Evolutionary conservation across 139 green algal genomes (phyloP).

Genomic region (Auxenochlorella pyrenoidosa): DNA sequence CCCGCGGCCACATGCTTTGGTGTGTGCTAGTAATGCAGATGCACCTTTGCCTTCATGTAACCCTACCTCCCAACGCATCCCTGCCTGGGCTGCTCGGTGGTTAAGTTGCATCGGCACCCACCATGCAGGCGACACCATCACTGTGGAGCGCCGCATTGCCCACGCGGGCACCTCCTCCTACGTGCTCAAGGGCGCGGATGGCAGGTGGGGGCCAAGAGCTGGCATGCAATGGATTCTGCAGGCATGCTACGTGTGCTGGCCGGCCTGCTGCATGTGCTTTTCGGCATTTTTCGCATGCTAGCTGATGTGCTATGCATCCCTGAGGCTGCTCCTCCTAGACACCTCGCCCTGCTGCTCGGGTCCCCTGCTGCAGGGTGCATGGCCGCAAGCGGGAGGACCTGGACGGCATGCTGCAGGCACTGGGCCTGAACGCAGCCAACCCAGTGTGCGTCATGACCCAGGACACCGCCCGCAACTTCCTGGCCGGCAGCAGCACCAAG

Average conservation of each 20-base stretch:
- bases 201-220: slow-evolving; percentile 6
- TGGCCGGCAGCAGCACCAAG: slow-evolving; percentile 51
- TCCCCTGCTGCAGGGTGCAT: slow-evolving; percentile 2
- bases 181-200: slow-evolving; percentile 30
- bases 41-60: too few species aligned
- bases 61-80: too few species aligned
- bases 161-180: slow-evolving; percentile 1
- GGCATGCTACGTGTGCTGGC: too few species aligned
- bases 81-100: too few species aligned
- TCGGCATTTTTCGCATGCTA: too few species aligned
- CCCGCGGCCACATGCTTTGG: too few species aligned
- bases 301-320: too few species aligned
- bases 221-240: not conserved
- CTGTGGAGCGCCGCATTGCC: slow-evolving; percentile 67
- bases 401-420: slow-evolving; percentile 38
- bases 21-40: too few species aligned
- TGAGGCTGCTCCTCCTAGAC: not conserved
- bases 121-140: slow-evolving; percentile 58
- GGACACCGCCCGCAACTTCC: slow-evolving; percentile 71
- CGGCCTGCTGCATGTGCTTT: too few species aligned
- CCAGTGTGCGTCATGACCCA: slow-evolving; percentile 53
- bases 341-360: not conserved
- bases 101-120: too few species aligned
- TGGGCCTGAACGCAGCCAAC: slow-evolving; percentile 57
- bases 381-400: slow-evolving; percentile 48